Conservation (phyloP, 2,329 filamentous ascomycete species). For the Trematosphaeria pertusa region DNA sequence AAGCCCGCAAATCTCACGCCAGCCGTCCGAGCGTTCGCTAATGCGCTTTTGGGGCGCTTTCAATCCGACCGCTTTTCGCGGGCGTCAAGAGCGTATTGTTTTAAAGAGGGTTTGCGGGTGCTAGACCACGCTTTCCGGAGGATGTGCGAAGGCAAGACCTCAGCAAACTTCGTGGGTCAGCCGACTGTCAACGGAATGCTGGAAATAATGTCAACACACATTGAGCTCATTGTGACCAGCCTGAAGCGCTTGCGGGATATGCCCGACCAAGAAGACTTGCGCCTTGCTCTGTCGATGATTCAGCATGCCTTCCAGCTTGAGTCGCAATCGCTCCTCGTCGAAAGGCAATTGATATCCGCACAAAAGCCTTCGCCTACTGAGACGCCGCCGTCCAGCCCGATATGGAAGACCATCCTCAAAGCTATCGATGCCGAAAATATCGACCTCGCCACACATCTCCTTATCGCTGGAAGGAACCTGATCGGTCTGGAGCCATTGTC, state of each 20-base stretch:
- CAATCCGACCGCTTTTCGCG: constrained; percentile 63
- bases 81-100: constrained; percentile 67
- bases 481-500: constrained; percentile 77
- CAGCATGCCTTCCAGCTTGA: constrained; percentile 73
- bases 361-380: constrained; percentile 67
- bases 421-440: constrained; percentile 71
- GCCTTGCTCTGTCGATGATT: constrained; percentile 69
- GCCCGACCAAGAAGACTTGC: constrained; percentile 42
- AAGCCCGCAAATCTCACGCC: constrained; percentile 77
- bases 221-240: constrained; percentile 43
- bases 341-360: constrained; percentile 70
- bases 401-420: constrained; percentile 80
- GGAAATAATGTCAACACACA: constrained; percentile 69
- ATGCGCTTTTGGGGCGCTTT: constrained; percentile 73
- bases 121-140: constrained; percentile 43
- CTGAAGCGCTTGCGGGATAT: constrained; percentile 36
- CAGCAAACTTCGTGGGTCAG: constrained; percentile 47
- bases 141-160: constrained; percentile 41
- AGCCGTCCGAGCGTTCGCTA: constrained; percentile 78
- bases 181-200: constrained; percentile 63
- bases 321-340: constrained; percentile 71
- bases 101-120: constrained; percentile 62
- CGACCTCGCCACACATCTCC: constrained; percentile 75
- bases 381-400: constrained; percentile 72
- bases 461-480: constrained; percentile 73